These are phyloP conservation scores for Isochrysis galbana DNA, from an alignment of 78 protist species.

Conservation along the genomic window DNA sequence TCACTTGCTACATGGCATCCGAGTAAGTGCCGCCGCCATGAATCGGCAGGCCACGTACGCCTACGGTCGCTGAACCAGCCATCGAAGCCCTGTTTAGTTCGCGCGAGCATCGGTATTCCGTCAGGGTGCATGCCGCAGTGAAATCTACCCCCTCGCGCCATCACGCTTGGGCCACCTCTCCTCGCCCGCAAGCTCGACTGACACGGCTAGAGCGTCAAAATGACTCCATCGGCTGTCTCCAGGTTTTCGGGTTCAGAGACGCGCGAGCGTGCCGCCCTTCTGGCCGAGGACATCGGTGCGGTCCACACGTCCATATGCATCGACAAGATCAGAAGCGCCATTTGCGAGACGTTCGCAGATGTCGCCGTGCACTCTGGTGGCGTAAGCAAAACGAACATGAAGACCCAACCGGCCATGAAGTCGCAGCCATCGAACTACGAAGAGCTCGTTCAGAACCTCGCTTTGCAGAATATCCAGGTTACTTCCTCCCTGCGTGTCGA, in stretches of 20 bases:
- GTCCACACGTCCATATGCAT: neutral
- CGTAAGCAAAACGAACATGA: neutral
- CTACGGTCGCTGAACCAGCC: no score
- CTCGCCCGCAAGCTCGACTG: no score
- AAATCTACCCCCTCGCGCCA: no score
- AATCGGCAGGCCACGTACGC: no score
- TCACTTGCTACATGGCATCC: conserved; percentile 72
- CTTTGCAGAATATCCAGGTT: conserved; percentile 88
- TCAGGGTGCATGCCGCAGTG: no score
- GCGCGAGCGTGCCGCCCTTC: neutral
- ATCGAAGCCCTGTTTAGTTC: no score
- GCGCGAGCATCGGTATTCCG: no score
- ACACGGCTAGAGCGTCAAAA: no score
- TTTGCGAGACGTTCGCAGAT: neutral
- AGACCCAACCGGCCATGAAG: neutral
- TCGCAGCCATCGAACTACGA: neutral
- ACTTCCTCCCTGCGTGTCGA: neutral
- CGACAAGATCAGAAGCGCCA: neutral
- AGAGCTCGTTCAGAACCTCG: conserved; percentile 20
- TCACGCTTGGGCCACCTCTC: no score
- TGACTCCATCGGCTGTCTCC: no score
- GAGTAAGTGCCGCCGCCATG: no score
- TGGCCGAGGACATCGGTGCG: neutral
- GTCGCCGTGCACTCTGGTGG: neutral
- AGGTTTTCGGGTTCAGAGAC: neutral